Conservation (phyloP, 345 rosid species). For the Cardamine resedifolia region DNA sequence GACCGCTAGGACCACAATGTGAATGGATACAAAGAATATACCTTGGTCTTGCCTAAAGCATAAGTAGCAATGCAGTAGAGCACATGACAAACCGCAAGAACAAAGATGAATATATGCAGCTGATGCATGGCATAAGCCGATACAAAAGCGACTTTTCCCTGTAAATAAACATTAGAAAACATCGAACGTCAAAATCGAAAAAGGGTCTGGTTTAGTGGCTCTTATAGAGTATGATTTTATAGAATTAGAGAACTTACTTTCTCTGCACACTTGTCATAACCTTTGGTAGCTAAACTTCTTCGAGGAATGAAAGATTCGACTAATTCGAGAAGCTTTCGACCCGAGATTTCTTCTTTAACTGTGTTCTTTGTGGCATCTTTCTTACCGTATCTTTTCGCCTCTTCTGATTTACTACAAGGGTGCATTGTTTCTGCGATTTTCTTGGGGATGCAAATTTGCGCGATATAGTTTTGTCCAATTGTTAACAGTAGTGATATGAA, state of each 20-base stretch:
- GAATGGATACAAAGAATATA: slow-evolving; percentile 1
- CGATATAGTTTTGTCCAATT: slow-evolving; percentile 49
- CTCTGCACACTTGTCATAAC: slow-evolving; percentile 51
- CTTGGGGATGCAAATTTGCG: slow-evolving; percentile 63
- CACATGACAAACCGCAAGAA: slow-evolving; percentile 74
- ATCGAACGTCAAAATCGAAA: background rate
- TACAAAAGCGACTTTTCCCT: slow-evolving; percentile 85
- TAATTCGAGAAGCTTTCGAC: slow-evolving; percentile 54
- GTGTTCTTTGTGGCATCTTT: background rate
- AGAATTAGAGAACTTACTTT: slow-evolving; percentile 34
- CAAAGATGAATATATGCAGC: slow-evolving; percentile 90
- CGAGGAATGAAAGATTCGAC: slow-evolving; percentile 43
- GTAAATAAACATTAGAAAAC: slow-evolving; percentile 11
- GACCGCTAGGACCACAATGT: background rate
- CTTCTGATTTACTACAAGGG: slow-evolving; percentile 51
- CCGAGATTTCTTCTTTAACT: slow-evolving; percentile 19
- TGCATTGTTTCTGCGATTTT: slow-evolving; percentile 57
- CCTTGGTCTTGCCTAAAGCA: slow-evolving; percentile 80
- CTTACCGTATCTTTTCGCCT: background rate
- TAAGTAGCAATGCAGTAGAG: slow-evolving; percentile 70
- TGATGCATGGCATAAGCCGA: slow-evolving; percentile 85
- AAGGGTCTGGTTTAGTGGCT: background rate
- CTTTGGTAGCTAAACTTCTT: slow-evolving; percentile 49
- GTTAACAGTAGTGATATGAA: slow-evolving; percentile 80
- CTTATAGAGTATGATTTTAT: background rate